Evolutionary conservation across 495 filamentous ascomycete genomes (phyloP), one percentile per base, ranked within the genome.

Genomic region (Recurvomyces mirabilis): DNA sequence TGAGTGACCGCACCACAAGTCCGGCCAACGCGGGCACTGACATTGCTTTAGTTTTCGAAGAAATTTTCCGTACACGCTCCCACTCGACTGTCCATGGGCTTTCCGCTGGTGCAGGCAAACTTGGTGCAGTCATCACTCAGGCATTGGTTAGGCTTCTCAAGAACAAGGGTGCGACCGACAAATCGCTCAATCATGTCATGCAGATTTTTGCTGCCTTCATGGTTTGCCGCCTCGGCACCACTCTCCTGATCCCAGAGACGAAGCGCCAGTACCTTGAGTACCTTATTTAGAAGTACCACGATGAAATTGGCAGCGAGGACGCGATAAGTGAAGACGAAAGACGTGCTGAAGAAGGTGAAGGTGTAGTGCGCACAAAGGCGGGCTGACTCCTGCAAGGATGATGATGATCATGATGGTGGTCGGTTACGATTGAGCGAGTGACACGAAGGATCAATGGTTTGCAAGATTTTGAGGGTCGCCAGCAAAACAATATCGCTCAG

Each of bases 161-260:
- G 7, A 17, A 37, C 18, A 37, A 37, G 33, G 33, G 18, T 7
- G 33, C 7, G 33, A 37, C 7, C 7, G 18, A 17, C 17, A 37
- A 37, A 2, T 86, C 81, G 82, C 66, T 85, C 51, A 74, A 84
- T 62, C 78, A 85, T 59, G 75, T 86, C 35, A 77, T 84, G 68
- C 61, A 85, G 68, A 85, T 87, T 52, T 86, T 79, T 52, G 78
- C 78, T 5, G 61, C 79, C 23, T 87, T 87, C 65, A 85, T 87
- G 82, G 62, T 87, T 13, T 72, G 72, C 49, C 82, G 82, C 43
- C 51, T 75, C 41, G 67, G 78, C 47, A 78, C 77, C 1, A 73
- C 77, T 0, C 43, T 77, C 24, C 57, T 82, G 46, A 81, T 87
- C 41, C 74, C 74, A 0, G 81, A 86, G 69, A 86, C 81, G 7